Conservation (phyloP, 2,329 filamentous ascomycete genomes). For the Raffaelea ambrosiae region DNA sequence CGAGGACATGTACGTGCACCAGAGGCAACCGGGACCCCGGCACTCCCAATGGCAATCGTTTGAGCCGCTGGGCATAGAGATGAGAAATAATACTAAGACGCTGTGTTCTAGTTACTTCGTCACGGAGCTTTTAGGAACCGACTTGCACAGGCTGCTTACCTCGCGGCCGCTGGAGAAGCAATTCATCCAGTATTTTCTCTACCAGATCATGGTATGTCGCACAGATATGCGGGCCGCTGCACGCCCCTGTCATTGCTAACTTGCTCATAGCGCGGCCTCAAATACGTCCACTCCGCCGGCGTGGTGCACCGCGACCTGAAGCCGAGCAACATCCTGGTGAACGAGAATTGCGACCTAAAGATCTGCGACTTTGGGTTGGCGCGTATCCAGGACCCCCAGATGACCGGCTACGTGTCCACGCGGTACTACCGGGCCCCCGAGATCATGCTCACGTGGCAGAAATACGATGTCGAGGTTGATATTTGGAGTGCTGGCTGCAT, state of each 20-base stretch:
- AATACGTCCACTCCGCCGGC: conserved; percentile 98
- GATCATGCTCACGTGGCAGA: conserved; percentile 99
- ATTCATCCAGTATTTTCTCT: conserved; percentile 99
- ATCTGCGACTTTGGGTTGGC: conserved; percentile 98
- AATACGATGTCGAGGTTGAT: conserved; percentile 98
- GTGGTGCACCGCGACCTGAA: conserved; percentile 97
- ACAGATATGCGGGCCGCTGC: too few relatives aligned
- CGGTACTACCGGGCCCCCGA: conserved; percentile 97
- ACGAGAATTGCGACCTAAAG: conserved; percentile 99
- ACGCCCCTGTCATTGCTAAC: conserved; percentile 10
- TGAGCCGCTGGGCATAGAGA: too few relatives aligned
- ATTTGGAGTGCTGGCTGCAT: conserved; percentile 99
- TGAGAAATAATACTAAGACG: not conserved
- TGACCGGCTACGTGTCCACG: conserved; percentile 98
- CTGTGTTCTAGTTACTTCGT: conserved; percentile 71
- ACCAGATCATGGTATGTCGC: conserved; percentile 82
- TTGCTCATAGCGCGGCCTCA: conserved; percentile 73
- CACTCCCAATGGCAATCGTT: not conserved
- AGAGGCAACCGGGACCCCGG: not conserved
- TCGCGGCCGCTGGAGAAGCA: conserved; percentile 96
- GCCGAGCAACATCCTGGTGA: conserved; percentile 97
- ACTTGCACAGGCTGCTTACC: conserved; percentile 89
- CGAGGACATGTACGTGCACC: conserved; percentile 79
- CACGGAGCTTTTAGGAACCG: conserved; percentile 92
- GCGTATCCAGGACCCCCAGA: conserved; percentile 96